Evolutionary conservation across 371 early-diverging fungal species (phyloP), one percentile per base, ranked within the genome.

Genomic region (Coemansia sp.): DNA sequence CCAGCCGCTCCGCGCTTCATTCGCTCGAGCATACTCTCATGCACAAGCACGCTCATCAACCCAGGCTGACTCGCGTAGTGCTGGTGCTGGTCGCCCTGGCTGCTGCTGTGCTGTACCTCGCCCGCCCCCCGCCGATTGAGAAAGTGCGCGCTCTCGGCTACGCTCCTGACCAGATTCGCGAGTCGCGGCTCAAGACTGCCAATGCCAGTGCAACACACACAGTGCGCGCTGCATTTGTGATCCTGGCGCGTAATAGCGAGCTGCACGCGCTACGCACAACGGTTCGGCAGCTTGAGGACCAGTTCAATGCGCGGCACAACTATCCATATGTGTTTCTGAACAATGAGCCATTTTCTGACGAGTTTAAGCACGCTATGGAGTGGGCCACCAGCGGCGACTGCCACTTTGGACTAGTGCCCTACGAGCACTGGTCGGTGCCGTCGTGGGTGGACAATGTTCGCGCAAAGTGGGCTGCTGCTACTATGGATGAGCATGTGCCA

Each of bases 321-420:
- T 98, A 98, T 78, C 94, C 96, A 1, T 96, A 95, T 74, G 89
- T 98, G 23, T 90, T 91, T 66, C 81, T 93, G 61, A 94, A 93
- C 78, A 89, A 98, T 73, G 83, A 86, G 52, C 90, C 89, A 1
- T 94, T 94, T 66, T 86, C 87, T 0, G 87, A 84, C 7, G 89
- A 90, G 15, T 98, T 97, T 62, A 87, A 83, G 13, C 76, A 83
- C 19, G 57, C 49, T 17, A 63, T 79, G 73, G 4, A 87, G 84
- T 41, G 83, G 74, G 64, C 86, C 84, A 19, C 87, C 17, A 81
- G 71, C 0, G 84, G 86, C 12, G 68, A 83, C n/a, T 66, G 61
- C 54, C 58, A 63, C 51, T 75, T 70, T 60, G 93, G 89, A 21
- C 55, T 83, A 46, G 84, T 94, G 23, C 88, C 90, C 0, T 66